These are phyloP conservation scores for Talaromyces ruber DNA, from an alignment of 495 filamentous ascomycete genomes.

Conservation along the genomic window DNA sequence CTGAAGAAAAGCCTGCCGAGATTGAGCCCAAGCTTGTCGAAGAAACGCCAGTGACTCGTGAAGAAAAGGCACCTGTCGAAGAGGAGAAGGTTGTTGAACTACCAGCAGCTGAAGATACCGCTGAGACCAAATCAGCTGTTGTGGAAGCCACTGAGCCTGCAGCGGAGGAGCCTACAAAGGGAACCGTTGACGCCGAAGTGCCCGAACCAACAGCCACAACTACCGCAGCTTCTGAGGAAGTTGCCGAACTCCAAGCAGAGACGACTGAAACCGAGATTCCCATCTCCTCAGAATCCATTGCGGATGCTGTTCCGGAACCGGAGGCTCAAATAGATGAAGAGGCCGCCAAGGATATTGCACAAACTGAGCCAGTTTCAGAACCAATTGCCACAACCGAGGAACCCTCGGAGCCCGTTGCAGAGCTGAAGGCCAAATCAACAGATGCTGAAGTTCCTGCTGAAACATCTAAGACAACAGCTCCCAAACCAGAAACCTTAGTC, in stretches of 20 bases:
- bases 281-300: not conserved
- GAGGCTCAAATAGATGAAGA: not conserved
- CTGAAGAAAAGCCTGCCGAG: slow-evolving; percentile 4
- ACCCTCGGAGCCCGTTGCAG: slow-evolving; percentile 1
- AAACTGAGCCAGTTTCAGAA: slow-evolving; percentile 4
- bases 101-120: not conserved
- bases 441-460: slow-evolving; percentile 3
- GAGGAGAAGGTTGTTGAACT: not conserved
- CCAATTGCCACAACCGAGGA: not conserved
- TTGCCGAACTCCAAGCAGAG: not conserved
- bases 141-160: slow-evolving; percentile 1
- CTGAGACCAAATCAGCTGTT: not conserved
- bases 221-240: not conserved
- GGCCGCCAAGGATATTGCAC: not conserved
- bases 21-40: not conserved
- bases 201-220: not conserved
- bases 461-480: not conserved
- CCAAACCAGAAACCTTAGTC: not conserved
- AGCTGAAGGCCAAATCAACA: slow-evolving; percentile 2
- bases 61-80: slow-evolving; percentile 1
- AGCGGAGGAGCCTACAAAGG: slow-evolving; percentile 5
- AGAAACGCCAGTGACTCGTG: not conserved
- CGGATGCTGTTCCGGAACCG: not conserved
- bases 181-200: not conserved
- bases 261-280: not conserved